Conservation (phyloP, 139 green algal species). For the Coccomyxa sp. region DNA sequence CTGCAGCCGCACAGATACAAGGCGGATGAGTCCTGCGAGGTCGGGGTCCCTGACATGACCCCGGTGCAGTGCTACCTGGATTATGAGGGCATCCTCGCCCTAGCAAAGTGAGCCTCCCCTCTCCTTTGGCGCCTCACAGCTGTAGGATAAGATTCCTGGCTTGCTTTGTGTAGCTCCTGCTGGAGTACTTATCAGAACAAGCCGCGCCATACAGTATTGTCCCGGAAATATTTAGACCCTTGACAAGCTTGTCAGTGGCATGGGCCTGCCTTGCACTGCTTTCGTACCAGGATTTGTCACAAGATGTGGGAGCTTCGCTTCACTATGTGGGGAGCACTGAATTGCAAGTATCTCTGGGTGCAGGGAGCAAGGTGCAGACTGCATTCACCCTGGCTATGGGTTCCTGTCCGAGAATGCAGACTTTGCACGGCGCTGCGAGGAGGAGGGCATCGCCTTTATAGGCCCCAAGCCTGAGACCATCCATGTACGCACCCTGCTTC, state of each 20-base stretch:
- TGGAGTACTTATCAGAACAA: no score
- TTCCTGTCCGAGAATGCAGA: constrained; percentile 84
- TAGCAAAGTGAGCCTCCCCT: constrained; percentile 51
- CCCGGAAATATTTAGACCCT: no score
- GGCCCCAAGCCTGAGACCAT: constrained; percentile 83
- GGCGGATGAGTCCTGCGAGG: constrained; percentile 34
- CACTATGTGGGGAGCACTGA: no score
- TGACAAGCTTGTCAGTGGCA: no score
- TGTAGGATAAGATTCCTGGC: no score
- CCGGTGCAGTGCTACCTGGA: constrained; percentile 86
- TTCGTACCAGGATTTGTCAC: no score
- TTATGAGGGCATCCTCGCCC: constrained; percentile 53
- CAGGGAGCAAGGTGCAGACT: constrained; percentile 72
- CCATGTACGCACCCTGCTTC: constrained; percentile 31
- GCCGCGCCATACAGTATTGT: no score
- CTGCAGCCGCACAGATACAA: constrained; percentile 85
- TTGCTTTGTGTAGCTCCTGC: no score
- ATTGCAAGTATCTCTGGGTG: no score
- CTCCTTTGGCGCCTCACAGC: no score
- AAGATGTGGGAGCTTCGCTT: no score
- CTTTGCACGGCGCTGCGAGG: constrained; percentile 82
- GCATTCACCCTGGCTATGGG: constrained; percentile 90
- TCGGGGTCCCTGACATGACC: constrained; percentile 58
- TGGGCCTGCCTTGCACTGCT: no score
- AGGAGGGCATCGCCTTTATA: constrained; percentile 87